A percentile compares a stretch with the other conserved stretches of the same genome.
phyloP scores from a whole-genome alignment of 192 early-diverging fungal species.

The Coemansia sp. region DNA sequence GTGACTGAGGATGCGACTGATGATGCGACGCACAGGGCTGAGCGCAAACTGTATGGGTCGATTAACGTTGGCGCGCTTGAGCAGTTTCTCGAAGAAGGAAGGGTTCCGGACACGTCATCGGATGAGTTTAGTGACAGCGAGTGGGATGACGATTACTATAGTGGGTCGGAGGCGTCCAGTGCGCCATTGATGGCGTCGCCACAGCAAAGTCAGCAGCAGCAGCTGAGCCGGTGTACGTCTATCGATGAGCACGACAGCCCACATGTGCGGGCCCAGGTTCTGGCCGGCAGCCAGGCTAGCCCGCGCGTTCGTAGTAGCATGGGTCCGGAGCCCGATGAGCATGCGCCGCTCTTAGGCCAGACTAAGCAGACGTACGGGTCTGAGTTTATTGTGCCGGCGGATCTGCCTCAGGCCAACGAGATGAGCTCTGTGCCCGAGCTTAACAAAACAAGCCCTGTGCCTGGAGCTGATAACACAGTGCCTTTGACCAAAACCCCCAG shows the following conservation, averaged over 20 bases:
- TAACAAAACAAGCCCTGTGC: too few relatives aligned
- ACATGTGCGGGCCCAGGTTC: not conserved
- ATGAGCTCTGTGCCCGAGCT: too few relatives aligned
- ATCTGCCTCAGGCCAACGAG: slow-evolving; percentile 12
- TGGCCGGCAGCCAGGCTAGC: not conserved
- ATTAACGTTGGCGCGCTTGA: slow-evolving; percentile 50
- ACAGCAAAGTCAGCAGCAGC: not conserved
- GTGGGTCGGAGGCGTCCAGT: slow-evolving; percentile 8
- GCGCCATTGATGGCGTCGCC: not conserved
- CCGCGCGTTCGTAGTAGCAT: slow-evolving; percentile 15
- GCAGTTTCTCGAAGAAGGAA: slow-evolving; percentile 47
- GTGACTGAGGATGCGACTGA: not conserved
- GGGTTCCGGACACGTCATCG: slow-evolving; percentile 43
- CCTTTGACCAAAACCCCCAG: too few relatives aligned
- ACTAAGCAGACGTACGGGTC: slow-evolving; percentile 12
- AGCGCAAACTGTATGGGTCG: slow-evolving; percentile 25
- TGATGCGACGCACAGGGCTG: not conserved
- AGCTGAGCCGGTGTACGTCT: not conserved
- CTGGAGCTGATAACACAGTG: too few relatives aligned
- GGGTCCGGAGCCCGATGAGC: slow-evolving; percentile 22
- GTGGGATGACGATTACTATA: slow-evolving; percentile 42
- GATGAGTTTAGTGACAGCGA: slow-evolving; percentile 23
- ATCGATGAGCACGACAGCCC: not conserved
- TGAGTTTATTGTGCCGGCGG: slow-evolving; percentile 34
- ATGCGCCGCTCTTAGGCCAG: slow-evolving; percentile 23